Percentiles rank a stretch among this genome's conserved stretches.
phyloP scores from a whole-genome alignment of 1,284 basidiomycete species.

The Peniophora sp. region DNA sequence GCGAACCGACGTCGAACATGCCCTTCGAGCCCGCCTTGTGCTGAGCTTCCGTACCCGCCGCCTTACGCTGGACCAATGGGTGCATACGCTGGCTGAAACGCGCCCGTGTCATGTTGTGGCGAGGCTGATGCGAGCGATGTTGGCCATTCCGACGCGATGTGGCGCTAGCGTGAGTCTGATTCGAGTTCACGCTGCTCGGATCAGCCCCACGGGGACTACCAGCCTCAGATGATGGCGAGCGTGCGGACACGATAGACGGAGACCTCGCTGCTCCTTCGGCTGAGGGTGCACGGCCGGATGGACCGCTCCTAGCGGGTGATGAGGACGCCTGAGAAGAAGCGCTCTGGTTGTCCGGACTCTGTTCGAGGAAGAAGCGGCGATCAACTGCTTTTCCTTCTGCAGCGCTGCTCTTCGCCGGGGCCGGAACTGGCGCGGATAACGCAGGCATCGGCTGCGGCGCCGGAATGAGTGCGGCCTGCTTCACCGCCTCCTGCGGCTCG shows the following conservation, averaged over 20 bases:
- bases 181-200: slow-evolving; percentile 29
- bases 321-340: slow-evolving; percentile 8
- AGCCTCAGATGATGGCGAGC: slow-evolving; percentile 19
- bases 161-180: slow-evolving; percentile 24
- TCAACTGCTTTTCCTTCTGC: slow-evolving; percentile 29
- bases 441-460: slow-evolving; percentile 1
- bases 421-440: neutral
- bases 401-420: slow-evolving; percentile 11
- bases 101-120: slow-evolving; percentile 5
- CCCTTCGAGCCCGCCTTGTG: slow-evolving; percentile 20
- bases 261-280: slow-evolving; percentile 12
- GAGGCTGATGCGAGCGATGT: slow-evolving; percentile 12
- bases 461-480: slow-evolving; percentile 5
- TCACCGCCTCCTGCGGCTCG: slow-evolving; percentile 2
- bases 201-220: slow-evolving; percentile 16
- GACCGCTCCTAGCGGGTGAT: neutral
- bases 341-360: slow-evolving; percentile 27
- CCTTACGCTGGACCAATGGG: slow-evolving; percentile 3
- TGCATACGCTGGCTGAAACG: slow-evolving; percentile 3
- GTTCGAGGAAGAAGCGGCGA: slow-evolving; percentile 35
- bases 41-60: slow-evolving; percentile 16
- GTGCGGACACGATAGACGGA: neutral
- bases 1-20: slow-evolving; percentile 51
- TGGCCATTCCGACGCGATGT: slow-evolving; percentile 13
- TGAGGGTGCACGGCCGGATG: too few species aligned